Base-by-base conservation (phyloP, 139 green algal genomes). In the Micromonas commoda region DNA sequence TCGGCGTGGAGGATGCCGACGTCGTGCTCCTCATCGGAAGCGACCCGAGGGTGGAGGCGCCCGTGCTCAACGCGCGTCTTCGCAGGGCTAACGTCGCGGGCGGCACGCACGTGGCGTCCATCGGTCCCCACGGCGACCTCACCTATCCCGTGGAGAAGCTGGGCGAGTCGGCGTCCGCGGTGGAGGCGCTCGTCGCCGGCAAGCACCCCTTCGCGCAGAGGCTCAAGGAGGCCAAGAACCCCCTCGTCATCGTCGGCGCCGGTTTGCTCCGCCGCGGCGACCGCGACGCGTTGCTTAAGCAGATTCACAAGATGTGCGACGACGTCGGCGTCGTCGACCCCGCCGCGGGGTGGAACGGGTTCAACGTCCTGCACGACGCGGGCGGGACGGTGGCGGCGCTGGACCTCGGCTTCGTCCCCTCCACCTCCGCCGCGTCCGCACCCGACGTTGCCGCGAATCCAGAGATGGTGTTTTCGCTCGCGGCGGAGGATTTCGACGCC, bases 401-500 rank as follows among this genome's bases (percentile, higher is more conserved):
- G 61, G 95, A 99, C 86, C 81, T 99, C 21, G 96, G 96, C 79
- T 97, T 98, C 79, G 78, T 93, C 67, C 92, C 94, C 35, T 89
- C 83, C 0, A 81, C 82, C 0, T 38, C 75, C 31, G 86, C 86
- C 6, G 37, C 51, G 23, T 16, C 20, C 24, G 26, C 4, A 20
- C 19, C 33, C 71, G 35, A 71, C 29, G 52, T 77, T 32, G 82
- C 28, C 35, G 73, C 77, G 5, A 65, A 85, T 0, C 76, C 89
- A 64, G 96, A 97, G 89, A 66, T 97, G 54, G 93, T 98, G 33
- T 97, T 91, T 85, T 88, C 97, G 73, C 87, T 99, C 71, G 91
- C 90, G 35, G 88, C 93, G 1, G 95, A 99, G 74, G 33, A 98
- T 81, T 94, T 82, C 60, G 69, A 80, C 16, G 84, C 90, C 9